Percentiles rank a stretch among this genome's conserved stretches.
phyloP scores from a whole-genome alignment of 768 basidiomycete species.

The Goffeauzyma gilvescens region DNA sequence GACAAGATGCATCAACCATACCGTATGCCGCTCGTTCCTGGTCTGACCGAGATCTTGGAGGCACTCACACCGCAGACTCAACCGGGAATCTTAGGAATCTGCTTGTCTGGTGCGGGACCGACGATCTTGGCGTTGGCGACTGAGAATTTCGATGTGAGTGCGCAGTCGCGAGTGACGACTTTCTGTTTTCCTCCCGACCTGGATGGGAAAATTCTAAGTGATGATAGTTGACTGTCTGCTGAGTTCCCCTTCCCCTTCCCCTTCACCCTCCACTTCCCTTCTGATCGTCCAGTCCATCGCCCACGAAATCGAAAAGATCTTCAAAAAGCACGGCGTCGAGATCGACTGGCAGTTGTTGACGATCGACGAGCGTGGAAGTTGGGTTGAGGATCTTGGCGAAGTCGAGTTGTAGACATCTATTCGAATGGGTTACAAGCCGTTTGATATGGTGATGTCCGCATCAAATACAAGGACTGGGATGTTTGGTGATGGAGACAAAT shows the following conservation, averaged over 20 bases:
- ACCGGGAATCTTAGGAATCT: constrained; percentile 88
- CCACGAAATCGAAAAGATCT: constrained; percentile 56
- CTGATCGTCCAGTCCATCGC: constrained; percentile 40
- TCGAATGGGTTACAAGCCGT: too few relatives aligned
- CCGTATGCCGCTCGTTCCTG: constrained; percentile 74
- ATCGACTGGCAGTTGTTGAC: constrained; percentile 80
- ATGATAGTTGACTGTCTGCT: too few relatives aligned
- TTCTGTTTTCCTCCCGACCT: background rate
- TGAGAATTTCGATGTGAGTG: constrained; percentile 45
- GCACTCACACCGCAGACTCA: constrained; percentile 71
- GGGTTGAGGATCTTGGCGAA: constrained; percentile 25
- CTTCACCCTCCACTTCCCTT: background rate
- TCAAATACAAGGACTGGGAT: too few relatives aligned
- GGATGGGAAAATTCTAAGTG: too few relatives aligned
- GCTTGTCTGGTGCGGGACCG: constrained; percentile 91
- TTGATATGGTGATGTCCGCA: too few relatives aligned
- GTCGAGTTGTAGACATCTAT: background rate
- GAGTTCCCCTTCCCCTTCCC: background rate
- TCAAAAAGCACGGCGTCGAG: constrained; percentile 49
- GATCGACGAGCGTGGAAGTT: constrained; percentile 37
- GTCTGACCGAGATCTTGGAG: constrained; percentile 78
- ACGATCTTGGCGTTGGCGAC: constrained; percentile 92
- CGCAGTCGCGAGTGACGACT: too few relatives aligned
- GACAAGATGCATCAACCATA: constrained; percentile 96
- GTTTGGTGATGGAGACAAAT: too few relatives aligned